Conservation (phyloP, 129 eudicot species). For the Pseudognaphalium luteoalbum region DNA sequence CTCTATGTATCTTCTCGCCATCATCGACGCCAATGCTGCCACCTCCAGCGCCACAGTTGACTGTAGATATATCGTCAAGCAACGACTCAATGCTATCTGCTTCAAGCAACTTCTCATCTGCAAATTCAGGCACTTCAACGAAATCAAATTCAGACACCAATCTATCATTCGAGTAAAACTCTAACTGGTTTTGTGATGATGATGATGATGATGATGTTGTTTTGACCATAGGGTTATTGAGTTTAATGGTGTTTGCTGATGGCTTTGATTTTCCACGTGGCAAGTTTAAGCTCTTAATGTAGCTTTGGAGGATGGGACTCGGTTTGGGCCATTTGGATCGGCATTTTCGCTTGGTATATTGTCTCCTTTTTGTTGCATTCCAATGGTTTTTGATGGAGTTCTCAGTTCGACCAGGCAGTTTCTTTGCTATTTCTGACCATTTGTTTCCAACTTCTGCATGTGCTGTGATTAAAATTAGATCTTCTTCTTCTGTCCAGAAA, state of each 20-base stretch:
- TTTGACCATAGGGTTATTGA: neutral
- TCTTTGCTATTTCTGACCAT: conserved; percentile 78
- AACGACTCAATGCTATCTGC: conserved; percentile 33
- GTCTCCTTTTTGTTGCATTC: conserved; percentile 68
- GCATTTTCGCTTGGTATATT: conserved; percentile 53
- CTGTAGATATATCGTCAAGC: conserved; percentile 25
- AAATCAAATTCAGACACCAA: conserved; percentile 41
- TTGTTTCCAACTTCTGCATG: conserved; percentile 66
- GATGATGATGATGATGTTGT: neutral
- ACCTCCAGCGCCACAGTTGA: conserved; percentile 10
- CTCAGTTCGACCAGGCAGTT: conserved; percentile 61
- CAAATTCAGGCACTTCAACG: conserved; percentile 41
- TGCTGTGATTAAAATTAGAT: conserved; percentile 45
- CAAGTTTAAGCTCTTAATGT: conserved; percentile 57
- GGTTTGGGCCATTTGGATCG: conserved; percentile 71
- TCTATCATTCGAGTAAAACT: conserved; percentile 28
- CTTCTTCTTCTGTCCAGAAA: conserved; percentile 71
- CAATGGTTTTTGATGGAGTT: conserved; percentile 79
- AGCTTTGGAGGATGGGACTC: conserved; percentile 57
- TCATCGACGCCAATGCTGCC: neutral
- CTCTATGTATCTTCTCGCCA: conserved; percentile 38
- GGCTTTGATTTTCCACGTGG: conserved; percentile 19
- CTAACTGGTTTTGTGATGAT: neutral
- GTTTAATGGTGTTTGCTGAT: conserved; percentile 17
- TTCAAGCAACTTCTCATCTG: conserved; percentile 39